These are phyloP conservation scores for Dactylellina parvicollis DNA, from an alignment of 2,329 filamentous ascomycete genomes.

Conservation along the genomic window DNA sequence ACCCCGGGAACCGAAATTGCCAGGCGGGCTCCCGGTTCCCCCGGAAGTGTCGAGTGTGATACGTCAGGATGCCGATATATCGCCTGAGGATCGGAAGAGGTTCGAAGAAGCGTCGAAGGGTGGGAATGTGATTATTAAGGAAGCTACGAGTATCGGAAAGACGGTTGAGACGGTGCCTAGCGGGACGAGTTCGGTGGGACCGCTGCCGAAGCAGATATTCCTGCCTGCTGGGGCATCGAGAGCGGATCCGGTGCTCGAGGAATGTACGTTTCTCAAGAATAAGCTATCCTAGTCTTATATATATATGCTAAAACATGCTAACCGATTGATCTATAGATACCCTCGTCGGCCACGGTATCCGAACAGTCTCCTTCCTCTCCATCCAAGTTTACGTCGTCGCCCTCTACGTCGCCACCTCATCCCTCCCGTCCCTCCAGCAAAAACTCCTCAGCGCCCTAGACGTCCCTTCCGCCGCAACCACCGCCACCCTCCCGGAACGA, in stretches of 20 bases:
- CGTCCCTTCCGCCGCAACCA: conserved; percentile 69
- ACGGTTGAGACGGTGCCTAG: conserved; percentile 44
- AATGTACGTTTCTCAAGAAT: conserved; percentile 19
- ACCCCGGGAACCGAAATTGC: conserved; percentile 38
- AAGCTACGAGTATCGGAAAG: conserved; percentile 34
- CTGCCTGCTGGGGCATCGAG: conserved; percentile 14
- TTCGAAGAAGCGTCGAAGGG: conserved; percentile 36
- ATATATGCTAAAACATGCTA: neutral
- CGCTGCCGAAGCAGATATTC: conserved; percentile 48
- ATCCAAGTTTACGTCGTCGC: conserved; percentile 96
- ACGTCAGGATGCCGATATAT: conserved; percentile 11
- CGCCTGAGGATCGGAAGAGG: conserved; percentile 21
- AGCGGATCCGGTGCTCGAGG: conserved; percentile 37
- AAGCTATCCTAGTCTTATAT: neutral
- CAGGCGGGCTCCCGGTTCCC: neutral
- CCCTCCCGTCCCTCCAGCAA: conserved; percentile 82
- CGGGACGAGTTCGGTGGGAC: conserved; percentile 36
- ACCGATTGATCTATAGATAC: conserved; percentile 67
- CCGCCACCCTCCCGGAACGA: conserved; percentile 83
- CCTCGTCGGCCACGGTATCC: conserved; percentile 84
- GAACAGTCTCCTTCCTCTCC: conserved; percentile 86
- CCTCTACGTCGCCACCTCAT: conserved; percentile 84
- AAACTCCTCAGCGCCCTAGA: conserved; percentile 64
- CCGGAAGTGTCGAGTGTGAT: neutral
- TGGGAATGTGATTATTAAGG: conserved; percentile 40